Evolutionary conservation across 345 rosid genomes (phyloP).

Genomic region (Populus ilicifolia): DNA sequence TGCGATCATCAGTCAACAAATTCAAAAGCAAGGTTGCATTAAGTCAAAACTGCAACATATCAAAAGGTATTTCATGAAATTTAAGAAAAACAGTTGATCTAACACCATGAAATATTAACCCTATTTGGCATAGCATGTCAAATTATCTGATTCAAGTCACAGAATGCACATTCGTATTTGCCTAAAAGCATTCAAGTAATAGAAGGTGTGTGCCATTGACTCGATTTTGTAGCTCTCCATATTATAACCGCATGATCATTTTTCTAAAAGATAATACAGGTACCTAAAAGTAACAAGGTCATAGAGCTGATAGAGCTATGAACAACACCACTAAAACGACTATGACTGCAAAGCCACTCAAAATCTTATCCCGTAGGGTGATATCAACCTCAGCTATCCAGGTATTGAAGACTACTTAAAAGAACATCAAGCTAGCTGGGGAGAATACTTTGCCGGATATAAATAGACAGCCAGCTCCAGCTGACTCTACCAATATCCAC

Average conservation of each 20-base stretch:
- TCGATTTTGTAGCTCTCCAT: neutral
- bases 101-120: neutral
- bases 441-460: neutral
- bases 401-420: neutral
- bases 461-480: neutral
- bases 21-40: constrained; percentile 8
- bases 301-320: neutral
- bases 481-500: neutral
- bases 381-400: neutral
- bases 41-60: neutral
- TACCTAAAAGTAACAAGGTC: neutral
- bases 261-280: neutral
- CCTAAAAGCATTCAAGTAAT: neutral
- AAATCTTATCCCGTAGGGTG: neutral
- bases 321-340: too few relatives aligned
- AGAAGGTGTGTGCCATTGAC: neutral
- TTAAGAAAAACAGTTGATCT: neutral
- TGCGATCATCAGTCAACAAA: constrained; percentile 6
- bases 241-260: neutral
- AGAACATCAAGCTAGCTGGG: neutral
- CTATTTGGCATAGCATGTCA: neutral
- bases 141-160: neutral
- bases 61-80: neutral
- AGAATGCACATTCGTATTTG: neutral
- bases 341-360: neutral